Evolutionary conservation across 2,329 filamentous ascomycete genomes (phyloP).

Genomic region (Arthrinium phaeospermum): DNA sequence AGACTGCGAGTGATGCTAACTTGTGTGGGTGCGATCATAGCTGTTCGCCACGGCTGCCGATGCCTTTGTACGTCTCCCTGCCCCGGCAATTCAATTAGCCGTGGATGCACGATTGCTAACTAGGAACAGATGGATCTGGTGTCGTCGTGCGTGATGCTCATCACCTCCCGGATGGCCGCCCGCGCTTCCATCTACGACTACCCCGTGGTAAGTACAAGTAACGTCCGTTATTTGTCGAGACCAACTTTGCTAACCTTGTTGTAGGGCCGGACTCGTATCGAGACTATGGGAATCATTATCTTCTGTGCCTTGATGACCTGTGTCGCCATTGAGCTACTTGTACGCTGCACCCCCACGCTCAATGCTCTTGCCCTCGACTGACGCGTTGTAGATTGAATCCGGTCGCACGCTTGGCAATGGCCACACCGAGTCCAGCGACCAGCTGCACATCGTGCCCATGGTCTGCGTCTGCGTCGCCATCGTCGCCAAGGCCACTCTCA

Average conservation of each 20-base stretch:
- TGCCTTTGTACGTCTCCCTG: conserved; percentile 54
- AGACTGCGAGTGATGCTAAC: conserved; percentile 25
- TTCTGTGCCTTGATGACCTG: conserved; percentile 72
- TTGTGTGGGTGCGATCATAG: conserved; percentile 32
- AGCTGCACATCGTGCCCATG: conserved; percentile 60
- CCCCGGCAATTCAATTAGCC: neutral
- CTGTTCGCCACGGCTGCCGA: conserved; percentile 69
- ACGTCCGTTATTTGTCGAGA: neutral
- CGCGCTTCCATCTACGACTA: conserved; percentile 67
- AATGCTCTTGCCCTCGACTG: neutral
- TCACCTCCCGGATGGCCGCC: conserved; percentile 64
- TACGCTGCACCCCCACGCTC: conserved; percentile 32
- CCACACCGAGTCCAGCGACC: conserved; percentile 42
- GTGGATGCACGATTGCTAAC: conserved; percentile 29
- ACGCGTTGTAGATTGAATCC: conserved; percentile 55
- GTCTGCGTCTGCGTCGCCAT: conserved; percentile 60
- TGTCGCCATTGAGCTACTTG: conserved; percentile 66
- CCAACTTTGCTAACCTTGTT: conserved; percentile 20
- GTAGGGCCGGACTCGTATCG: conserved; percentile 63
- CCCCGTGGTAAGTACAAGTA: conserved; percentile 53
- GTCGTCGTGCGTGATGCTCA: conserved; percentile 66
- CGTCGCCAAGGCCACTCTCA: conserved; percentile 56
- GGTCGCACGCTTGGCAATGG: conserved; percentile 54
- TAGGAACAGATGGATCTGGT: conserved; percentile 62
- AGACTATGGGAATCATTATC: conserved; percentile 69